Conservation (phyloP, 352 stramenopile genomes). For the Globisporangium okanoganense region DNA sequence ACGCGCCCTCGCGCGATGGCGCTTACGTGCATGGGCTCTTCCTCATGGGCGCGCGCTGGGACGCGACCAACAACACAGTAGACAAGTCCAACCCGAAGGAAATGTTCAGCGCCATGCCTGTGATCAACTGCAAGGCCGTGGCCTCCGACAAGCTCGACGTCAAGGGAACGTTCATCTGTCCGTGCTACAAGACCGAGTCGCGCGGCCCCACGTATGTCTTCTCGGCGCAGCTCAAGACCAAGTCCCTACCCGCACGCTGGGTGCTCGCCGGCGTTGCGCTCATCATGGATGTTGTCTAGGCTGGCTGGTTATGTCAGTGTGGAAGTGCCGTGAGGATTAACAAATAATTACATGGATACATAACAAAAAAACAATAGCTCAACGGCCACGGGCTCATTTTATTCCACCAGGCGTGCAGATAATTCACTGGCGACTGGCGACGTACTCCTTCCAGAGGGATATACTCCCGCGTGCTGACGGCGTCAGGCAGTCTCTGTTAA, state of each 20-base stretch:
- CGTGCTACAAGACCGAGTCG: constrained; percentile 97
- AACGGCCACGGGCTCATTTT: not conserved
- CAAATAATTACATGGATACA: not conserved
- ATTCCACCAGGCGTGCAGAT: not conserved
- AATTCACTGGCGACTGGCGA: constrained; percentile 12
- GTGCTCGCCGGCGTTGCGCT: constrained; percentile 94
- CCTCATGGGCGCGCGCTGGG: constrained; percentile 96
- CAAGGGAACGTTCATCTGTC: constrained; percentile 94
- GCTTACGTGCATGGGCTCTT: constrained; percentile 94
- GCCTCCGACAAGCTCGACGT: constrained; percentile 93
- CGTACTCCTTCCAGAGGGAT: constrained; percentile 38
- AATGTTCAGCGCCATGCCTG: constrained; percentile 97
- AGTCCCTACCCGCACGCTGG: constrained; percentile 92
- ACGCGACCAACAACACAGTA: constrained; percentile 89
- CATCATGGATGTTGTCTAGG: constrained; percentile 93
- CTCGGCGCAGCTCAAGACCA: constrained; percentile 97
- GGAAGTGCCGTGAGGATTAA: no score
- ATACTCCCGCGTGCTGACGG: constrained; percentile 45
- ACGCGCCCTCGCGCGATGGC: constrained; percentile 88
- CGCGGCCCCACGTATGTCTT: constrained; percentile 97
- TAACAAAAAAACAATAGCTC: not conserved
- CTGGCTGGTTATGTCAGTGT: no score
- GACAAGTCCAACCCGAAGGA: constrained; percentile 96
- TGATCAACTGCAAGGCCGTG: constrained; percentile 98
- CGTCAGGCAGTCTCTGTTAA: constrained; percentile 30